phyloP scores from a whole-genome alignment of 176 grass and related monocot species.

The Dendrocalamus sinicus region DNA sequence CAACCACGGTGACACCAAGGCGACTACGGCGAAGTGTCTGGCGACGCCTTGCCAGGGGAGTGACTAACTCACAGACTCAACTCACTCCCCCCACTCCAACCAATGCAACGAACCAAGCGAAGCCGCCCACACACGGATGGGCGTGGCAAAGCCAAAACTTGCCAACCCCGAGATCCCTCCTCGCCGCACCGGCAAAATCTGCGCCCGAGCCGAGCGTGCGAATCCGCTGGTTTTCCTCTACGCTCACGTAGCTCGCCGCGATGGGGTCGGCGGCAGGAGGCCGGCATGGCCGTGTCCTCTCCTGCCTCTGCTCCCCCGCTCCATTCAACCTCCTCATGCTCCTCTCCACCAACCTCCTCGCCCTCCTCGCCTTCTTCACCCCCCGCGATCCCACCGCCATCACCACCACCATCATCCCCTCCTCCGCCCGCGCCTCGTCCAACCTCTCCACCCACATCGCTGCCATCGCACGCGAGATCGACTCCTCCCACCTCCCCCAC shows the following conservation, averaged over 20 bases:
- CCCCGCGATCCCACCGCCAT: neutral
- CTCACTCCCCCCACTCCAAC: neutral
- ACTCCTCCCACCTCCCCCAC: slow-evolving; percentile 52
- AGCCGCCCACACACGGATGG: too few species aligned
- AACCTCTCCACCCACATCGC: slow-evolving; percentile 71
- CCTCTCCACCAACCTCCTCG: slow-evolving; percentile 85
- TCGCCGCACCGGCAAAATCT: neutral
- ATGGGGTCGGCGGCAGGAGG: slow-evolving; percentile 69
- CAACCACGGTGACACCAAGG: too few species aligned
- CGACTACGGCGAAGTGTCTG: too few species aligned
- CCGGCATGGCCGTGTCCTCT: slow-evolving; percentile 46
- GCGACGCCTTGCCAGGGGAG: too few species aligned
- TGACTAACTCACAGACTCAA: too few species aligned
- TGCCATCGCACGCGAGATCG: slow-evolving; percentile 84
- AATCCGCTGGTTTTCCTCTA: neutral
- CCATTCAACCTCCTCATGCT: slow-evolving; percentile 81
- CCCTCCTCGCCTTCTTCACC: slow-evolving; percentile 77
- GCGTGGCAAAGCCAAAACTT: too few species aligned
- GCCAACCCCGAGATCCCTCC: slow-evolving; percentile 29
- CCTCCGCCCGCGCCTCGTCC: neutral
- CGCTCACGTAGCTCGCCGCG: neutral
- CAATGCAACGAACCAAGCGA: neutral
- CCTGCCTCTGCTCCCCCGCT: slow-evolving; percentile 60
- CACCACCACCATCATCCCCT: neutral
- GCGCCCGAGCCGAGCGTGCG: too few species aligned